phyloP scores from a whole-genome alignment of 2,329 filamentous ascomycete species.

The Pyricularia pennisetigena region DNA sequence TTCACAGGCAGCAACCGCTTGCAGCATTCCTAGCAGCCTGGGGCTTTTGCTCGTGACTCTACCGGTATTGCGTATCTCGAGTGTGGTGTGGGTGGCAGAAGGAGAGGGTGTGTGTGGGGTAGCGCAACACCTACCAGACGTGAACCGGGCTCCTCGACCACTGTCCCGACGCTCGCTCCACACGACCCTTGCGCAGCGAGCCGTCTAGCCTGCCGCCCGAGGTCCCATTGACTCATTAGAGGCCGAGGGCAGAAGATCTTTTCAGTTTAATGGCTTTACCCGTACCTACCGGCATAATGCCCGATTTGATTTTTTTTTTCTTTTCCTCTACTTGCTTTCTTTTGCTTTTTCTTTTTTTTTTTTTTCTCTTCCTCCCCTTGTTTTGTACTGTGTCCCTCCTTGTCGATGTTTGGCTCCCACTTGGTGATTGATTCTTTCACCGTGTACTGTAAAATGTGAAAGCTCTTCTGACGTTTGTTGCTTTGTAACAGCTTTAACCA shows the following conservation, averaged over 20 bases:
- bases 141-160: not conserved
- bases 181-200: not conserved
- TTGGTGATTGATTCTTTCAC: too few relatives aligned
- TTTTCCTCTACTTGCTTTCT: too few relatives aligned
- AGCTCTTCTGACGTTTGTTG: too few relatives aligned
- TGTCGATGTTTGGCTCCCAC: too few relatives aligned
- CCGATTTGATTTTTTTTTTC: not conserved
- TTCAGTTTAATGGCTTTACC: not conserved
- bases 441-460: too few relatives aligned
- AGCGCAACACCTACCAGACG: not conserved
- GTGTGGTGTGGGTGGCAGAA: too few relatives aligned
- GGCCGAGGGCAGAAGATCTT: not conserved
- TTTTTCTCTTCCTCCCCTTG: too few relatives aligned
- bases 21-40: not conserved
- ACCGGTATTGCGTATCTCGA: not conserved
- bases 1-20: not conserved
- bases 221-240: not conserved
- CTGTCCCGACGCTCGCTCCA: not conserved
- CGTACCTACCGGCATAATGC: not conserved
- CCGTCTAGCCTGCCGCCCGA: not conserved
- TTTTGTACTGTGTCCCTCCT: too few relatives aligned
- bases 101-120: not conserved
- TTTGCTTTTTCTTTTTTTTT: too few relatives aligned
- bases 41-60: not conserved
- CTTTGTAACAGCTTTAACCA: too few relatives aligned